Conservation (phyloP, 2,329 filamentous ascomycete species). For the Hortaea werneckii region DNA sequence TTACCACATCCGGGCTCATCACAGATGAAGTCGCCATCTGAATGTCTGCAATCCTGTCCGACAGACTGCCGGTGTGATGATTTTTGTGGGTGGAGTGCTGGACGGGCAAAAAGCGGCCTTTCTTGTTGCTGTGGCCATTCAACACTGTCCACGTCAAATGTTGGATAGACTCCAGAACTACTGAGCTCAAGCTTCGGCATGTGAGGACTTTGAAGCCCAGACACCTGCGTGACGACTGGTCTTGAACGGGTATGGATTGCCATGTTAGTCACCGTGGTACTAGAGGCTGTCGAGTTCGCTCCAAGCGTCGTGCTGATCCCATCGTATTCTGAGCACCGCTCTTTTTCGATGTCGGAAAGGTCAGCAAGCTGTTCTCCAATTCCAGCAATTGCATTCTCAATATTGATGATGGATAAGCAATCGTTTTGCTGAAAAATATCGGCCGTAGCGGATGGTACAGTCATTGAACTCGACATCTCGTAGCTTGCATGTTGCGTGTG, state of each 20-base stretch:
- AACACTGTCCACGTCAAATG: too few species aligned
- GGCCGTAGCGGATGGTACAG: background rate
- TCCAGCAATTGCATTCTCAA: constrained; percentile 4
- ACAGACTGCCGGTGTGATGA: too few species aligned
- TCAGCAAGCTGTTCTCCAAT: constrained; percentile 6
- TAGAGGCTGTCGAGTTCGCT: too few species aligned
- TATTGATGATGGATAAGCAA: background rate
- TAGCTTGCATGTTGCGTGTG: background rate
- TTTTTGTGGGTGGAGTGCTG: background rate
- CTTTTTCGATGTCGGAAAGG: background rate
- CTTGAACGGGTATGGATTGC: too few species aligned
- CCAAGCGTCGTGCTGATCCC: background rate
- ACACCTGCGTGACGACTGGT: too few species aligned
- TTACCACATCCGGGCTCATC: constrained; percentile 10
- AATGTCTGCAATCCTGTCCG: background rate
- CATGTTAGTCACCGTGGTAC: too few species aligned
- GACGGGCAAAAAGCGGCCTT: too few species aligned
- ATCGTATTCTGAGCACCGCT: constrained; percentile 4
- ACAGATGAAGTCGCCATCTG: background rate
- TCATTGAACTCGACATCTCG: background rate
- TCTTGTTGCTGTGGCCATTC: too few species aligned
- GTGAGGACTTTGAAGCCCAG: too few species aligned
- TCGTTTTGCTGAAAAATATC: constrained; percentile 5
- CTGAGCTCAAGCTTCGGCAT: too few species aligned
- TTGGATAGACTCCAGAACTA: too few species aligned